Conservation (phyloP, 2,329 filamentous ascomycete species). For the Zymoseptoria pseudotritici region DNA sequence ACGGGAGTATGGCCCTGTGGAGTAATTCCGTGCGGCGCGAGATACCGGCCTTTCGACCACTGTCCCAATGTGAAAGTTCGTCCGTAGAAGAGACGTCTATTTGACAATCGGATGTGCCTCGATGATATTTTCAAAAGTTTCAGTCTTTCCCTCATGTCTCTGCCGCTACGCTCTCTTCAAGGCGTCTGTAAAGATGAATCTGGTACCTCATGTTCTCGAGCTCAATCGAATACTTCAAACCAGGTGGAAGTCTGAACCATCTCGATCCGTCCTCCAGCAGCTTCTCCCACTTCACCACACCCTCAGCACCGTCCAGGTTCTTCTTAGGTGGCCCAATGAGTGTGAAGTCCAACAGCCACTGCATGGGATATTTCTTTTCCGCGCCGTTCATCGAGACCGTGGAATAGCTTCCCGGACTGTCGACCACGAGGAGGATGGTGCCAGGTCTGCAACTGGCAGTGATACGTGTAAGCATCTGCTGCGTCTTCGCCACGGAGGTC, state of each 20-base stretch:
- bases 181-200: constrained; percentile 65
- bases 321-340: constrained; percentile 42
- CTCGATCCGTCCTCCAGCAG: constrained; percentile 66
- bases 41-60: too few relatives aligned
- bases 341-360: constrained; percentile 81
- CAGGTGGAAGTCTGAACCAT: constrained; percentile 69
- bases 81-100: not conserved
- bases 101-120: not conserved
- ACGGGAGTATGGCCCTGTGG: too few relatives aligned
- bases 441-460: constrained; percentile 51
- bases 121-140: not conserved
- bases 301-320: constrained; percentile 1
- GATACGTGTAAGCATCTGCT: constrained; percentile 64
- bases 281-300: constrained; percentile 57
- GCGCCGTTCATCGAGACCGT: constrained; percentile 57
- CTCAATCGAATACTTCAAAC: constrained; percentile 69
- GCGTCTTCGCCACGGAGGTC: constrained; percentile 65
- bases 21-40: too few relatives aligned
- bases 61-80: not conserved
- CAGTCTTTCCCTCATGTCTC: not conserved
- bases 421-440: constrained; percentile 73
- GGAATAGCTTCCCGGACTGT: constrained; percentile 90
- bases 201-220: constrained; percentile 96
- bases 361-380: constrained; percentile 77
- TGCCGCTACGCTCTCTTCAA: not conserved